phyloP scores from a whole-genome alignment of 176 grass and related monocot species.

The Dendrocalamus sinicus region DNA sequence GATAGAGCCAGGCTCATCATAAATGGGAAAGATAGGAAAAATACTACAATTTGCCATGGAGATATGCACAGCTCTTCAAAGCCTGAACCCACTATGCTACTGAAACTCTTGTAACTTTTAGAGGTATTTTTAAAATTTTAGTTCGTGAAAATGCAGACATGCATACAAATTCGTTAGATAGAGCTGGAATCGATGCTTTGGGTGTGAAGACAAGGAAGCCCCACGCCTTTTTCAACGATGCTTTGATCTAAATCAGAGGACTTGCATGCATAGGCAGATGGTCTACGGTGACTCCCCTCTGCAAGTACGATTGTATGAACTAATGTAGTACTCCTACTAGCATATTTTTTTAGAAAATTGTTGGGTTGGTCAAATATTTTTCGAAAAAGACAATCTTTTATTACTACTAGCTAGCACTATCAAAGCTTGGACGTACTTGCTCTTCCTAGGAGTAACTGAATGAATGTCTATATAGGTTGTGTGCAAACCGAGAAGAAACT shows the following conservation, averaged over 20 bases:
- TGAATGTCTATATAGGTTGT: neutral
- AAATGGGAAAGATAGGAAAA: neutral
- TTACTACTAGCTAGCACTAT: neutral
- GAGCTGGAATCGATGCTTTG: neutral
- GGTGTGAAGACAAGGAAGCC: neutral
- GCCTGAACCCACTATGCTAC: neutral
- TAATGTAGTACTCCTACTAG: neutral
- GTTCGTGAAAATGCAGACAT: neutral
- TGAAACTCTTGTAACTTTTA: neutral
- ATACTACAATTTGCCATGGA: neutral
- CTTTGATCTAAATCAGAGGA: neutral
- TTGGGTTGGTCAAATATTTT: neutral
- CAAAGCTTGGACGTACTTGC: neutral
- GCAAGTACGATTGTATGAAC: no score
- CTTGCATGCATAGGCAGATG: neutral
- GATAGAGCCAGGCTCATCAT: no score
- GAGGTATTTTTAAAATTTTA: neutral
- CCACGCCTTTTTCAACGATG: neutral
- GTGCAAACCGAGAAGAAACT: neutral
- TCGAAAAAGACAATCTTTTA: neutral
- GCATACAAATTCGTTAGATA: neutral
- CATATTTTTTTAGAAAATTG: neutral
- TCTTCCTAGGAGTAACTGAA: neutral
- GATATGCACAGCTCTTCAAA: neutral
- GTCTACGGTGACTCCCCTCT: neutral